These are phyloP conservation scores for Lumnitzera racemosa DNA, from an alignment of 345 rosid species.

Conservation along the genomic window DNA sequence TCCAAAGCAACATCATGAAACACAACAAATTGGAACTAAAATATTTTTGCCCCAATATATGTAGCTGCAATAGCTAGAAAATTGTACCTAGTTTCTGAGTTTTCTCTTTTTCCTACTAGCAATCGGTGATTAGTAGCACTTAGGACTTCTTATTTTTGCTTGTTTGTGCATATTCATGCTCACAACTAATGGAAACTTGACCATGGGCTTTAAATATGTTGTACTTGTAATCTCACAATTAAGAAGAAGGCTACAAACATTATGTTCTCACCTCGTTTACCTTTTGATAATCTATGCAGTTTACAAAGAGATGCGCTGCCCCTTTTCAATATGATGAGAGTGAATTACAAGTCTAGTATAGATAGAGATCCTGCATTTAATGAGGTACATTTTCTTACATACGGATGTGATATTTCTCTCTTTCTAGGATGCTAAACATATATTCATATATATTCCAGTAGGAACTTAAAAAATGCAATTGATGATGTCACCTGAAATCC, in stretches of 20 bases:
- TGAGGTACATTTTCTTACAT: conserved; percentile 41
- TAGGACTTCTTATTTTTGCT: background rate
- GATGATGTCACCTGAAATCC: no score
- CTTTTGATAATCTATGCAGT: conserved; percentile 29
- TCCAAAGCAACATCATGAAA: no score
- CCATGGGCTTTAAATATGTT: background rate
- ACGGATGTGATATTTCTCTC: no score
- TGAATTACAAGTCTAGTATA: conserved; percentile 53
- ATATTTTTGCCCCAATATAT: background rate
- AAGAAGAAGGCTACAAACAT: background rate
- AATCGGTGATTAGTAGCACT: background rate
- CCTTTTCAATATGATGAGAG: conserved; percentile 81
- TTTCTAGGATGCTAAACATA: no score
- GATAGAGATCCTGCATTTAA: conserved; percentile 79
- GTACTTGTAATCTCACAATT: background rate
- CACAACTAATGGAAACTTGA: background rate
- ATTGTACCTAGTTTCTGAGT: background rate
- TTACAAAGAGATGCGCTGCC: conserved; percentile 92
- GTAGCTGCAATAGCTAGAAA: background rate
- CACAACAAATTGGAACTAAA: no score
- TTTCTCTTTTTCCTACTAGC: background rate
- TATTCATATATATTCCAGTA: no score
- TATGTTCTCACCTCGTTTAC: background rate
- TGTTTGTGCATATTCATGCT: background rate
- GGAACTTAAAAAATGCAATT: no score